Base-by-base conservation (phyloP, 1,284 basidiomycete genomes). In the Cryptococcus floricola region DNA sequence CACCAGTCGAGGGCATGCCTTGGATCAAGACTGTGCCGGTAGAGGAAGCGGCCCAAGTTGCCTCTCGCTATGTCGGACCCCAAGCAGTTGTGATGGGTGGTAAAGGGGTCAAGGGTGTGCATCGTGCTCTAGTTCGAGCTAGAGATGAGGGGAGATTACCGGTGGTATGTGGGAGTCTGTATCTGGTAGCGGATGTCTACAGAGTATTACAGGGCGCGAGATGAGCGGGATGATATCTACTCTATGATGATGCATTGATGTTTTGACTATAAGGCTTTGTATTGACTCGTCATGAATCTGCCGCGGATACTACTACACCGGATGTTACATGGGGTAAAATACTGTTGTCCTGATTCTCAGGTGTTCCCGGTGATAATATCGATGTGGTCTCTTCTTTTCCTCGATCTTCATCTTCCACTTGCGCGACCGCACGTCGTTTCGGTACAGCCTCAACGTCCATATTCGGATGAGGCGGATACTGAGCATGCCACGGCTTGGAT, bases 101-200 rank as follows among this genome's bases (percentile, higher is more conserved):
- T 16, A 16, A 18, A 2, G 63, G 65, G 2, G 52, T 56, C 6
- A 52, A 54, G n/a, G 64, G 60, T 2, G 56, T 74, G 39, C 56
- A 58, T 39, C 54, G 56, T 23, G 65, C 62, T 5, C 34, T 75
- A 34, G 43, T 62, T 25, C 59, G 62, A 54, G 69, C 68, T 8
- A 49, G 49, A 28, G 56, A 72, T 9, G 69, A 68, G 12, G 53
- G 54, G 2, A 58, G 61, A 79, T 65, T 88, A 56, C 80, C 87
- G 0, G 82, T 93, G 6, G 70, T 94, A 1, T 87, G 89, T n/a
- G 92, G 92, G 25, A 96, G 92, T 73, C 71, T 95, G 65, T 96
- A 95, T 76, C 82, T 94, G 46, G 88, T 91, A 3, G 90, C 90
- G 16, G 92, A 95, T 78, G 84, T 91, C 56, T 94, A 93, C 78